Conservation (phyloP, 2,329 filamentous ascomycete genomes). For the Aspergillus arachidicola region DNA sequence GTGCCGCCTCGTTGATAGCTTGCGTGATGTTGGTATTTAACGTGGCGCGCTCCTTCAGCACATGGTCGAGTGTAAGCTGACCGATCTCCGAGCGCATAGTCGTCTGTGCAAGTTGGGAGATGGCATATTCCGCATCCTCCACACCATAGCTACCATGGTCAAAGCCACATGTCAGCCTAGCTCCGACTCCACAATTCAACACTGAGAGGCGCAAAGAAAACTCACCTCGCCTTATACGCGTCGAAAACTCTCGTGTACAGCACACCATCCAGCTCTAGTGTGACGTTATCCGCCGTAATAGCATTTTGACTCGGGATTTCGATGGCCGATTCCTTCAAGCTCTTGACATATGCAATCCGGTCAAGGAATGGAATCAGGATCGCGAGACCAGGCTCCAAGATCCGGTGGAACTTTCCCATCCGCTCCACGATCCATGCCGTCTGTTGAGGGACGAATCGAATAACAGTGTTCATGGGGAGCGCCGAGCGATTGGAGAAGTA, state of each 20-base stretch:
- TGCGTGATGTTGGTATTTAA: slow-evolving; percentile 99
- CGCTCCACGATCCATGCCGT: slow-evolving; percentile 99
- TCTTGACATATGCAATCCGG: slow-evolving; percentile 97
- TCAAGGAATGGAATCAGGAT: slow-evolving; percentile 89
- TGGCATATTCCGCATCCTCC: slow-evolving; percentile 97
- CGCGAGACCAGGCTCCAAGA: slow-evolving; percentile 87
- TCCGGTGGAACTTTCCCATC: slow-evolving; percentile 96
- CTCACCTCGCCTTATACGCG: slow-evolving; percentile 92
- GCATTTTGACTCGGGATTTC: slow-evolving; percentile 98
- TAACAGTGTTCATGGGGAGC: slow-evolving; percentile 88
- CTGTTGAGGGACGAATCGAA: slow-evolving; percentile 98
- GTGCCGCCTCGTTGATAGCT: slow-evolving; percentile 95
- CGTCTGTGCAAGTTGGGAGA: slow-evolving; percentile 95
- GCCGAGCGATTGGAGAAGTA: slow-evolving; percentile 71
- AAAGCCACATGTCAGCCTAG: slow-evolving; percentile 2
- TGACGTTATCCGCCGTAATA: slow-evolving; percentile 98
- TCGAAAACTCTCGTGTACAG: slow-evolving; percentile 96
- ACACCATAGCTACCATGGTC: slow-evolving; percentile 77
- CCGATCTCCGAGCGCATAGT: slow-evolving; percentile 99
- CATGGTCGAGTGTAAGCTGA: slow-evolving; percentile 93
- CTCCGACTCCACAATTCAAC: not conserved
- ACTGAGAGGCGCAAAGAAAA: slow-evolving; percentile 11
- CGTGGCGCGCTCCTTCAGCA: slow-evolving; percentile 92
- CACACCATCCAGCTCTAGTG: slow-evolving; percentile 91
- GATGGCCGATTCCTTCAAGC: slow-evolving; percentile 90